Evolutionary conservation across 495 filamentous ascomycete genomes (phyloP), one percentile per base, ranked within the genome.

Genomic region (Rusavskia elegans): DNA sequence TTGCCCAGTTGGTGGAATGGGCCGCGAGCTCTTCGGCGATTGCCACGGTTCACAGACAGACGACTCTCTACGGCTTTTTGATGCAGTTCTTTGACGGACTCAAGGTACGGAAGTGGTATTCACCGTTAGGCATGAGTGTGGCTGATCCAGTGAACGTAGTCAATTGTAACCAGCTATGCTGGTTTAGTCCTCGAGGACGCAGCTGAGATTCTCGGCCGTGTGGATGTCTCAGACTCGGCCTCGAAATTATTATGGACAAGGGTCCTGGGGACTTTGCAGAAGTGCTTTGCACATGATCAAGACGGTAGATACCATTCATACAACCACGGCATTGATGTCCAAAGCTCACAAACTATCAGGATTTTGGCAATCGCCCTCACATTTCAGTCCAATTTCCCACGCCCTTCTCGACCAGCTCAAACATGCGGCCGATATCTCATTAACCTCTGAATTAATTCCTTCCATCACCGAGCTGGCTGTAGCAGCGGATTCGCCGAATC

Each of bases 351-450:
- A n/a, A 3, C 0, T 36, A 19, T 51, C 32, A 75, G 72, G 74
- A 81, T 89, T 71, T 87, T 97, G 88, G 88, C 87, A 93, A 75
- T 78, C 84, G 3, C 90, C 92, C 9, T 74, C 83, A 3, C 88
- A 94, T 63, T 93, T 94, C 60, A 70, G 68, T 53, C 74, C 74
- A 25, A 77, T 97, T 16, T 75, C 80, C 11, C 69, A 74, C 2
- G 75, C 83, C 13, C 73, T 98, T 19, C 69, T 85, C 32, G 65
- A 73, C 21, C 85, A 89, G 51, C 78, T 96, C 50, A 60, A 71
- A 14, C 72, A 79, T 48, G 76, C 77, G 21, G 70, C 76, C 3
- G 68, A 56, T 45, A 30, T 65, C 9, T 48, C 68, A 25, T 59
- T 78, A 50, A 71, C 73, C 37, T 60, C 71, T 20, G 68, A 75